These are phyloP conservation scores for Sherardia arvensis DNA, from an alignment of 257 asterid species.

Conservation along the genomic window DNA sequence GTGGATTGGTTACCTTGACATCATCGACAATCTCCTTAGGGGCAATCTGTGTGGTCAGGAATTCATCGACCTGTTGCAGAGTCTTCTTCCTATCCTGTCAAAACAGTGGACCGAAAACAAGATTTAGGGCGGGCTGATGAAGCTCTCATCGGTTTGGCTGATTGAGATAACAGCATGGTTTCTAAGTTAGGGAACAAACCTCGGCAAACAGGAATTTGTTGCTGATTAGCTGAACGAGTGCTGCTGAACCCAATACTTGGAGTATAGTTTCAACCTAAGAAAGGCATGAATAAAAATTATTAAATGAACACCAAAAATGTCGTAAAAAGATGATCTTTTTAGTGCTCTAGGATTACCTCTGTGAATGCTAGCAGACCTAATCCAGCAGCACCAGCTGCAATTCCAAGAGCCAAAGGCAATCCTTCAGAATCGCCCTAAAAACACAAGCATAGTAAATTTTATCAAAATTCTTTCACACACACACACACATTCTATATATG, in stretches of 20 bases:
- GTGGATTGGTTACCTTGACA: conserved; percentile 45
- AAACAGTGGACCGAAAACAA: conserved; percentile 14
- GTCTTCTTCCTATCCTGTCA: conserved; percentile 88
- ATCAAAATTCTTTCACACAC: not conserved
- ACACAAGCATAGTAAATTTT: not conserved
- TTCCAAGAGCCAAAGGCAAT: conserved; percentile 47
- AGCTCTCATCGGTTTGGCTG: not conserved
- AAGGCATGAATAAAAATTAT: conserved; percentile 7
- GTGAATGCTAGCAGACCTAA: conserved; percentile 62
- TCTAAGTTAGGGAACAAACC: conserved; percentile 31
- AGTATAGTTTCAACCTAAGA: conserved; percentile 82
- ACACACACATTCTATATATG: too few species aligned
- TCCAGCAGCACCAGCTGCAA: conserved; percentile 75
- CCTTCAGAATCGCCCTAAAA: conserved; percentile 51
- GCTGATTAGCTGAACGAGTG: conserved; percentile 69
- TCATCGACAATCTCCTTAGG: conserved; percentile 82
- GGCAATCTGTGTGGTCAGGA: conserved; percentile 59
- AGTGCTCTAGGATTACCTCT: conserved; percentile 39
- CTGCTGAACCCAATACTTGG: conserved; percentile 85
- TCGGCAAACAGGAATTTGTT: conserved; percentile 82
- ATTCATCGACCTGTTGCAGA: conserved; percentile 55
- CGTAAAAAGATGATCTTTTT: not conserved
- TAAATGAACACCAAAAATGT: conserved; percentile 1
- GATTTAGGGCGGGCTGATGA: not conserved
- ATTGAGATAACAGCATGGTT: not conserved